Conservation (phyloP, 371 early-diverging fungal genomes). For the Rhizopus sp. region DNA sequence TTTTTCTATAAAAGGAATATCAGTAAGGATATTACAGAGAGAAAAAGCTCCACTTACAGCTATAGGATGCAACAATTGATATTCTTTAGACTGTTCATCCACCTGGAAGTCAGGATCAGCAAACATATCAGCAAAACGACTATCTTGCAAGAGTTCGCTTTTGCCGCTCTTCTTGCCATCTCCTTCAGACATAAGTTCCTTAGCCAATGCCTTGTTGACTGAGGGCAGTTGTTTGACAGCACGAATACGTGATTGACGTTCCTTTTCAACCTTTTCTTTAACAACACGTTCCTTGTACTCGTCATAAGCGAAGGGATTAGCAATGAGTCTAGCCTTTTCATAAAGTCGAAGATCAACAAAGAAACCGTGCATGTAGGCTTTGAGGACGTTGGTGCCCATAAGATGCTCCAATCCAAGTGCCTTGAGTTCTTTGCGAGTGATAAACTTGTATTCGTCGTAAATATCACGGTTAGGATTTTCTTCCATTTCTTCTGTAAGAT, state of each 20-base stretch:
- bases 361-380: conserved; percentile 99
- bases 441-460: conserved; percentile 98
- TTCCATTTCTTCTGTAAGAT: conserved; percentile 97
- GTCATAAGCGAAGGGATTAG: conserved; percentile 97
- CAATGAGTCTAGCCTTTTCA: conserved; percentile 93
- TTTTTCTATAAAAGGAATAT: conserved; percentile 23
- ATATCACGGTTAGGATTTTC: conserved; percentile 84
- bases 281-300: conserved; percentile 81
- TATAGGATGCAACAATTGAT: conserved; percentile 81
- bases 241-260: conserved; percentile 88
- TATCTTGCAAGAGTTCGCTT: conserved; percentile 69
- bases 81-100: conserved; percentile 85
- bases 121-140: conserved; percentile 89
- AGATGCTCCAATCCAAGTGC: conserved; percentile 91
- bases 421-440: conserved; percentile 88
- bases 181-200: conserved; percentile 64
- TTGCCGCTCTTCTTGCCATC: conserved; percentile 53
- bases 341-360: conserved; percentile 95
- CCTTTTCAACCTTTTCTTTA: conserved; percentile 83
- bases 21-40: background rate
- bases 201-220: conserved; percentile 87
- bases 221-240: conserved; percentile 86
- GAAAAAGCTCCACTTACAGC: conserved; percentile 26
- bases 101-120: conserved; percentile 92
- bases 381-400: conserved; percentile 91